Conservation (phyloP, 2,329 filamentous ascomycete genomes). For the Fusarium newnesense region DNA sequence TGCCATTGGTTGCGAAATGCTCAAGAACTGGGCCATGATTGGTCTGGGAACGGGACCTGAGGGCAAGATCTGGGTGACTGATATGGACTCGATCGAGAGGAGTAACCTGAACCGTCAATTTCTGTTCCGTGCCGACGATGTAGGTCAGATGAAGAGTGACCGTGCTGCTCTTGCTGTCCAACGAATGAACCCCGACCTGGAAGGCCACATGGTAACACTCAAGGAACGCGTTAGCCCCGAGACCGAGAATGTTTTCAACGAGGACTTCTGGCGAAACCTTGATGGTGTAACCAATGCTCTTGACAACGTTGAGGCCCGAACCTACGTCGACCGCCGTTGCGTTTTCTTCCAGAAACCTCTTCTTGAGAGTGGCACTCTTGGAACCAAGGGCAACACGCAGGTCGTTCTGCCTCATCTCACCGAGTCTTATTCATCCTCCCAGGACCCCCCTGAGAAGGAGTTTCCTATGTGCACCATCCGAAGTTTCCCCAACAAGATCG, state of each 20-base stretch:
- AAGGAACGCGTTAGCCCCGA: slow-evolving; percentile 92
- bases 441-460: slow-evolving; percentile 97
- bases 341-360: slow-evolving; percentile 98
- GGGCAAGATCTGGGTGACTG: slow-evolving; percentile 91
- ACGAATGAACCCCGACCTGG: slow-evolving; percentile 93
- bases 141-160: slow-evolving; percentile 96
- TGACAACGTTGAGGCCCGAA: slow-evolving; percentile 96
- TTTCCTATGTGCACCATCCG: slow-evolving; percentile 99
- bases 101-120: slow-evolving; percentile 99
- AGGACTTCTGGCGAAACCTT: slow-evolving; percentile 86
- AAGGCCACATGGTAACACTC: slow-evolving; percentile 84
- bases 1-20: slow-evolving; percentile 97
- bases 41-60: slow-evolving; percentile 88
- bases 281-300: slow-evolving; percentile 97
- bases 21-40: slow-evolving; percentile 99
- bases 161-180: slow-evolving; percentile 90
- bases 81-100: slow-evolving; percentile 99
- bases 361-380: slow-evolving; percentile 96
- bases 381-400: slow-evolving; percentile 98
- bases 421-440: slow-evolving; percentile 94
- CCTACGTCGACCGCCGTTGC: slow-evolving; percentile 94
- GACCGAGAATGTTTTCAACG: slow-evolving; percentile 94
- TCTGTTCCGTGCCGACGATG: slow-evolving; percentile 91
- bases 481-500: slow-evolving; percentile 98
- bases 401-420: slow-evolving; percentile 91